Evolutionary conservation across 208 protist genomes (phyloP).

Genomic region (Leishmania lainsoni): DNA sequence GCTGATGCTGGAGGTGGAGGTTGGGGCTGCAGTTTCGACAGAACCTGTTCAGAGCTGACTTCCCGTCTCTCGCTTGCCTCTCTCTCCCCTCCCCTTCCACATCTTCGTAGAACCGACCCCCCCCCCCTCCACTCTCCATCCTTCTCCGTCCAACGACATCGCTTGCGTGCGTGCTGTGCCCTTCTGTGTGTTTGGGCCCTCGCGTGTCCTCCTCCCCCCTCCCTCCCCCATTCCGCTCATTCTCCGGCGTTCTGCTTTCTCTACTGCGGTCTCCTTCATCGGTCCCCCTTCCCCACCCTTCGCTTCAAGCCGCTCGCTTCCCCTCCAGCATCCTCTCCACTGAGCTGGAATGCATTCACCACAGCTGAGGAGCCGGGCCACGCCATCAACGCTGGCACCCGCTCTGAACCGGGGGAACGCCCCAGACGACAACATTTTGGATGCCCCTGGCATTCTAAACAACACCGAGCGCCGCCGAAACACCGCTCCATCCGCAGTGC

Average conservation of each 20-base stretch:
- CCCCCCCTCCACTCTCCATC: neutral
- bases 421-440: neutral
- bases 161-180: neutral
- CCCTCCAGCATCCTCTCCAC: neutral
- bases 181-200: neutral
- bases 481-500: neutral
- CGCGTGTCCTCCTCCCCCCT: neutral
- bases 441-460: neutral
- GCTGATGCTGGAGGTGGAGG: neutral
- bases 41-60: neutral
- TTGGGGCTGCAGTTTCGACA: neutral
- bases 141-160: neutral
- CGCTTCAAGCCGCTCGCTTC: neutral
- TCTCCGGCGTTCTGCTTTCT: neutral
- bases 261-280: neutral
- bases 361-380: neutral
- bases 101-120: neutral
- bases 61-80: conserved; percentile 8
- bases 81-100: conserved; percentile 12
- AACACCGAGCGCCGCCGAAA: conserved; percentile 8
- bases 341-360: neutral
- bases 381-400: neutral
- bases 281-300: neutral
- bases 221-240: neutral
- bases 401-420: neutral